phyloP scores from a whole-genome alignment of 441 rosid genomes.

The Adansonia rubrostipa region DNA sequence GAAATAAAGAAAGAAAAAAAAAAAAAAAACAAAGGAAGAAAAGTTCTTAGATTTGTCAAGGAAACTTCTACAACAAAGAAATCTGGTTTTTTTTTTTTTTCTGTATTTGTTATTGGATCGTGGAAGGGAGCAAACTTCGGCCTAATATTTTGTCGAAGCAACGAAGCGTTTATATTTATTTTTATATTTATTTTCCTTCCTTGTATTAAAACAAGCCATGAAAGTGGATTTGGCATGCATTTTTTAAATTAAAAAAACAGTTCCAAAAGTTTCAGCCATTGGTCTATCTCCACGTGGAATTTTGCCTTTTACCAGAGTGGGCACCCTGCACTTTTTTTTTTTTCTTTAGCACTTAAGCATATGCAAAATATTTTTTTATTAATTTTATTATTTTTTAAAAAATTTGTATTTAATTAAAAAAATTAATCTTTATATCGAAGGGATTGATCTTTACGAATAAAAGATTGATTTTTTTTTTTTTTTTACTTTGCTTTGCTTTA shows the following conservation, averaged over 20 bases:
- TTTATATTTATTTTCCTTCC: slow-evolving; percentile 1
- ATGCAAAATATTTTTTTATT: too few species aligned
- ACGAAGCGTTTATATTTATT: background rate
- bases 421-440: too few species aligned
- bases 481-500: too few species aligned
- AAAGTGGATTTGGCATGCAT: background rate
- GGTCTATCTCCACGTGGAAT: background rate
- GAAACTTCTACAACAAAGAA: slow-evolving; percentile 36
- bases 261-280: background rate
- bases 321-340: too few species aligned
- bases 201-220: background rate
- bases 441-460: too few species aligned
- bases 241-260: background rate
- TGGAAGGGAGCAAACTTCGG: slow-evolving; percentile 58
- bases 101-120: slow-evolving; percentile 38
- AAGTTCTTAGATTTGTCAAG: slow-evolving; percentile 1
- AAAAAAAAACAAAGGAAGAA: background rate
- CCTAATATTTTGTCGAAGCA: slow-evolving; percentile 30
- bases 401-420: too few species aligned
- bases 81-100: background rate
- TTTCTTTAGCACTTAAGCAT: too few species aligned
- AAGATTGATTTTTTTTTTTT: too few species aligned
- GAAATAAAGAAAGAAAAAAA: background rate
- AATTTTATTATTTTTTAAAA: too few species aligned
- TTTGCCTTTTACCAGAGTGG: background rate